phyloP scores from a whole-genome alignment of 2,329 filamentous ascomycete genomes.

The Clarireedia paspali region DNA sequence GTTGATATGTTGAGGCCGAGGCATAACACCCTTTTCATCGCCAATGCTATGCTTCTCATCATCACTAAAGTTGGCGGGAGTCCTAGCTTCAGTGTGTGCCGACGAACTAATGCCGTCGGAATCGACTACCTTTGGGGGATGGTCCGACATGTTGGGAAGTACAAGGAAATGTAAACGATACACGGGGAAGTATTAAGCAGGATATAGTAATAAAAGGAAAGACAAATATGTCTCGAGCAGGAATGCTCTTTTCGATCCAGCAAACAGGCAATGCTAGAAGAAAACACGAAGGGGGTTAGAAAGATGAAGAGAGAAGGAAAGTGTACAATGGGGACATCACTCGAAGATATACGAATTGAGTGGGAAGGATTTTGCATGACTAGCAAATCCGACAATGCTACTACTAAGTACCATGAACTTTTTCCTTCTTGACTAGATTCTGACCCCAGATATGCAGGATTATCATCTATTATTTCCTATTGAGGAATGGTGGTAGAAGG shows the following conservation, averaged over 20 bases:
- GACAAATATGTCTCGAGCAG: background rate
- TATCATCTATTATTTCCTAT: background rate
- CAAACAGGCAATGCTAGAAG: background rate
- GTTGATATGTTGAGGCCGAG: background rate
- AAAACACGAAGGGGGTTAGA: background rate
- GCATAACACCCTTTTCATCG: background rate
- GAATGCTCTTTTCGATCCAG: background rate
- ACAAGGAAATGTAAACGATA: background rate
- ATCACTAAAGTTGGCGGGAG: background rate
- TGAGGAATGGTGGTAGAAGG: constrained; percentile 2
- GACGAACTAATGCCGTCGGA: background rate
- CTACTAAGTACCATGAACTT: background rate
- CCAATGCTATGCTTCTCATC: background rate
- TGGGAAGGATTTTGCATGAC: background rate
- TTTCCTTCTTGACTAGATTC: background rate
- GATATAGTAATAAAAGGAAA: background rate
- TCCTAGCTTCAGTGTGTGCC: background rate
- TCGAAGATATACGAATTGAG: constrained; percentile 4
- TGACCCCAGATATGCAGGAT: background rate
- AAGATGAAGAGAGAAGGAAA: background rate
- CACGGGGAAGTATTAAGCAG: background rate
- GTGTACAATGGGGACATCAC: background rate
- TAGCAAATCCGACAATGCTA: background rate
- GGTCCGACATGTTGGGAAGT: background rate
- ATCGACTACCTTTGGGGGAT: background rate